A percentile compares a stretch with the other conserved stretches of the same genome.
phyloP scores from a whole-genome alignment of 257 asterid genomes.

The Misopates orontium region DNA sequence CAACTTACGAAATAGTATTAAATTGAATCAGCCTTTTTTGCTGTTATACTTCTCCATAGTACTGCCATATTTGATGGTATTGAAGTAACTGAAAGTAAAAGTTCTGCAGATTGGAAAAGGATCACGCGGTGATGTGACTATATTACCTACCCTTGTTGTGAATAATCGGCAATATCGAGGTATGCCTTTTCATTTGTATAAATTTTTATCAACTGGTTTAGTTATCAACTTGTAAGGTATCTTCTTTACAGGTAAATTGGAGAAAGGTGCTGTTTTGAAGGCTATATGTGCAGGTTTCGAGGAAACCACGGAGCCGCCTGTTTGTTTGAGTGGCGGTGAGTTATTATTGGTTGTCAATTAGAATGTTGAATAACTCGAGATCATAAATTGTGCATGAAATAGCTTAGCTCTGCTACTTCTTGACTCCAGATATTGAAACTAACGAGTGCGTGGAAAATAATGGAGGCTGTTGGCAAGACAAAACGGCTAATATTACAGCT shows the following conservation, averaged over 20 bases:
- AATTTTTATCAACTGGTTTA: conserved; percentile 10
- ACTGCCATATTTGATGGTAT: conserved; percentile 9
- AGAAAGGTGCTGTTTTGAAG: conserved; percentile 72
- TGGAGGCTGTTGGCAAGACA: conserved; percentile 89
- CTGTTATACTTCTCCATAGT: not conserved
- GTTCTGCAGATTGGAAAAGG: conserved; percentile 82
- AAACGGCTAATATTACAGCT: conserved; percentile 60
- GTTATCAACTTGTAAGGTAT: conserved; percentile 12
- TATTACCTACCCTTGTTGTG: conserved; percentile 89
- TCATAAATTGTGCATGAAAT: not conserved
- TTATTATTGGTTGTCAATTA: conserved; percentile 18
- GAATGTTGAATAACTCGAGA: conserved; percentile 10
- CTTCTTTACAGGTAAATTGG: conserved; percentile 64
- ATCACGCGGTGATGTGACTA: conserved; percentile 87
- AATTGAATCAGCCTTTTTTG: not conserved
- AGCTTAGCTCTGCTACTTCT: conserved; percentile 25
- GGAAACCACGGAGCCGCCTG: conserved; percentile 82
- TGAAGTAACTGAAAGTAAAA: conserved; percentile 27
- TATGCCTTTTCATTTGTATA: conserved; percentile 30
- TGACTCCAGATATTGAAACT: conserved; percentile 63
- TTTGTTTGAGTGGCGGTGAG: conserved; percentile 59
- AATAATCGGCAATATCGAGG: conserved; percentile 92
- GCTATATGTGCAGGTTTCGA: conserved; percentile 89
- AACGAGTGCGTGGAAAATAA: conserved; percentile 73
- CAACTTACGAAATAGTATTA: not conserved